Evolutionary conservation across 257 asterid species (phyloP), one percentile per base, ranked within the genome.

Genomic region (Scutellaria galericulata): DNA sequence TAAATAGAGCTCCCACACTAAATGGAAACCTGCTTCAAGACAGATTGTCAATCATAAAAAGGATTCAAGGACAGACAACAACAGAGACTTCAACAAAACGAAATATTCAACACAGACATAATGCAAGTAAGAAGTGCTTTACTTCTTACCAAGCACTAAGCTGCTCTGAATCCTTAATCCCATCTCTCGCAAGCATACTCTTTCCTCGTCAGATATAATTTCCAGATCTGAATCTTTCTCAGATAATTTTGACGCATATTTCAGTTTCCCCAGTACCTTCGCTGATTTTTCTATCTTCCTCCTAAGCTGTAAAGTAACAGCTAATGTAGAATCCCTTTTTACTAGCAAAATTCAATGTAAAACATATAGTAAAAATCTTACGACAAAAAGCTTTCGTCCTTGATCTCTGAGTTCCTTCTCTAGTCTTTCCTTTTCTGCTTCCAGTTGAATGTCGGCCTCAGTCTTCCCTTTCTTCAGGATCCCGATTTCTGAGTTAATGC

Each of bases 61-160:
- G 66, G 8, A 2, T 44, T 42, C 10, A 39, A 41, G 39, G 39
- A 51, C 62, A 67, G 24, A 69, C 24, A 20, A n/a, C 46, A 31
- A 18, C 10, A 3, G 39, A 37, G 13, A 40, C 13, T 57, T 50
- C 68, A 31, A 45, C 18, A 54, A 39, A 54, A 14, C 12, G 14
- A 72, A 58, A 59, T 9, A 60, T 24, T 51, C 52, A 12, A 22
- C n/a, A 45, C 64, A 60, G 72, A 44, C 58, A 37, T 75, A 56
- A 50, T 44, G 59, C 64, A 35, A 72, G 66, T 44, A 85, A 48
- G 37, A 24, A 72, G 24, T 63, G 27, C 5, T 45, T n/a, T 72
- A 57, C 75, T 76, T 13, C 83, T 83, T 81, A 93, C 97, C 99
- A 45, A 94, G 97, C 56, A 84, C 91, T 86, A 94, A 78, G 79